Percentiles rank a stretch among this genome's conserved stretches.
Conservation (phyloP, 2,329 filamentous ascomycete species). For the Metarhizium humberi region DNA sequence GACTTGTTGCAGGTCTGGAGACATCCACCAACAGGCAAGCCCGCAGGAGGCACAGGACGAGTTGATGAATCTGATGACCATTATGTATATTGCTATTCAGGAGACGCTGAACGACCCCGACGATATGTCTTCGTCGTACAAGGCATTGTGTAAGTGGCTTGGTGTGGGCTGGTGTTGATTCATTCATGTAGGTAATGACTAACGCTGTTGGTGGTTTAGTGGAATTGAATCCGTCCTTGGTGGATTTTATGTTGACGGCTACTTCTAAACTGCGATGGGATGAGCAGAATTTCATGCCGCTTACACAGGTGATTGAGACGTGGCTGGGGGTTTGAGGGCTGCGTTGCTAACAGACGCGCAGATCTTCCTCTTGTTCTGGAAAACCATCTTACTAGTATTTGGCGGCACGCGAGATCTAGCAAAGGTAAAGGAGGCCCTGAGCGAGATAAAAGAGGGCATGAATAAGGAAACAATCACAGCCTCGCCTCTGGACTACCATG, state of each 20-base stretch:
- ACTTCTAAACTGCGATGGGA: constrained; percentile 66
- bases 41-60: constrained; percentile 48
- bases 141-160: constrained; percentile 39
- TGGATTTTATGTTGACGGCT: constrained; percentile 62
- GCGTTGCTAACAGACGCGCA: constrained; percentile 24
- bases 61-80: constrained; percentile 53
- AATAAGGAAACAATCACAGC: constrained; percentile 78
- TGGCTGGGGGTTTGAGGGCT: constrained; percentile 10
- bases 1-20: constrained; percentile 32
- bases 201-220: constrained; percentile 25
- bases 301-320: constrained; percentile 44
- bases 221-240: constrained; percentile 54
- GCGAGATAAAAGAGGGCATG: constrained; percentile 49
- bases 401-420: constrained; percentile 68
- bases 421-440: constrained; percentile 62
- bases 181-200: neutral
- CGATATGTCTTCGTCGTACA: constrained; percentile 35
- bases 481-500: constrained; percentile 90
- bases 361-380: constrained; percentile 84
- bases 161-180: too few species aligned
- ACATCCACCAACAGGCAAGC: constrained; percentile 31
- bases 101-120: constrained; percentile 42
- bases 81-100: constrained; percentile 53
- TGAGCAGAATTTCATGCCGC: constrained; percentile 50
- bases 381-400: constrained; percentile 76